Evolutionary conservation across 805 yeast genomes (phyloP).

Genomic region (Kockiozyma suomiensis): DNA sequence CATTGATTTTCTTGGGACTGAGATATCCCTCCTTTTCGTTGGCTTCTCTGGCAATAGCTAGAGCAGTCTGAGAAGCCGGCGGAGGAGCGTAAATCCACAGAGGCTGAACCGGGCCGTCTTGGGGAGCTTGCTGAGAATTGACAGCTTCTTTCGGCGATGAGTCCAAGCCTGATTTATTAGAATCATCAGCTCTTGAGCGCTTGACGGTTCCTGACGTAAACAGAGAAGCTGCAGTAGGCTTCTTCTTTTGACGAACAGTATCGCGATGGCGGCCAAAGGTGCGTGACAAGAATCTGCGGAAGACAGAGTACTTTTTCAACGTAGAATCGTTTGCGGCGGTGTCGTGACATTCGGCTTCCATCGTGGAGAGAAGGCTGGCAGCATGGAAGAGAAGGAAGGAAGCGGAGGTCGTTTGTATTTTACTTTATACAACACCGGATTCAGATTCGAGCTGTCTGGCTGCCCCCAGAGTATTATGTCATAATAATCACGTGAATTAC

Average conservation of each 20-base stretch:
- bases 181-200: neutral
- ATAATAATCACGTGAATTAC: too few species aligned
- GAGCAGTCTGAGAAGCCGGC: neutral
- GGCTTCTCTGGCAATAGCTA: neutral
- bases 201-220: neutral
- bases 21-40: neutral
- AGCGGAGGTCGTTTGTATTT: too few species aligned
- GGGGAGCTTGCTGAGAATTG: neutral
- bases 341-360: neutral
- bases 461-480: too few species aligned
- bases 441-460: too few species aligned
- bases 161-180: neutral
- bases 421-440: too few species aligned
- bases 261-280: conserved; percentile 15
- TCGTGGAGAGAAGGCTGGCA: neutral
- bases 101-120: neutral
- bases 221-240: neutral
- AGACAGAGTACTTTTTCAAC: neutral
- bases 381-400: neutral
- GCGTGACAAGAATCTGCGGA: conserved; percentile 16
- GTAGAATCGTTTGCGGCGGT: neutral
- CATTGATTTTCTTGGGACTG: neutral
- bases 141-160: neutral
- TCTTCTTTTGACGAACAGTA: neutral
- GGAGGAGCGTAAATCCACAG: neutral